Percentiles rank a stretch among this genome's conserved stretches.
Conservation (phyloP, 1,139 yeast genomes). For the Eremothecium coryli region DNA sequence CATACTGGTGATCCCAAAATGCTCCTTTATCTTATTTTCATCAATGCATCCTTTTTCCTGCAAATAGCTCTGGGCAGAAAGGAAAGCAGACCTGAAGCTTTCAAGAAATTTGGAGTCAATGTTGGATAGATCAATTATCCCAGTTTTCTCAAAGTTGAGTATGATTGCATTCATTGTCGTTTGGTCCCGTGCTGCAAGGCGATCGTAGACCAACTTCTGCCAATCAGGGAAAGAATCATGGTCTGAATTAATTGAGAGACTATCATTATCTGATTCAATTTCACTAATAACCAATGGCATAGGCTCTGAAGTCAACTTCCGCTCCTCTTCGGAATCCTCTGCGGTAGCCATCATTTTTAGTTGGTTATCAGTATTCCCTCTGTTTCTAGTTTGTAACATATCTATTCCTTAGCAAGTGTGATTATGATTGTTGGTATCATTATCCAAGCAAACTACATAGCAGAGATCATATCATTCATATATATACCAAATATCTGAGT, state of each 20-base stretch:
- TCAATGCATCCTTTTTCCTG: conserved; percentile 3
- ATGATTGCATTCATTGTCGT: conserved; percentile 4
- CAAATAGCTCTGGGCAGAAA: conserved; percentile 1
- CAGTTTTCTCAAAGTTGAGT: conserved; percentile 3
- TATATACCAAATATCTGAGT: conserved; percentile 1
- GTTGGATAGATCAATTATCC: conserved; percentile 2
- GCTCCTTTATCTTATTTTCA: conserved; percentile 1
- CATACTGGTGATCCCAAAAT: conserved; percentile 5
- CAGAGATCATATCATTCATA: neutral
- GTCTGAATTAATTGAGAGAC: conserved; percentile 1
- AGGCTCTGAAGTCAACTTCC: conserved; percentile 2
- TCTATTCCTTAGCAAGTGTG: conserved; percentile 1
- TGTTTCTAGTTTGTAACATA: conserved; percentile 3
- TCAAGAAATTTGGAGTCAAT: conserved; percentile 2
- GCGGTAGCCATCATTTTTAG: conserved; percentile 2
- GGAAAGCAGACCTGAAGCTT: conserved; percentile 1
- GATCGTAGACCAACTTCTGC: conserved; percentile 4
- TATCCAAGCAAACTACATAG: neutral
- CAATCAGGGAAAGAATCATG: conserved; percentile 4
- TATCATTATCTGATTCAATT: conserved; percentile 4
- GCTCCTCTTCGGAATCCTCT: conserved; percentile 3
- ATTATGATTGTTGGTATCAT: neutral
- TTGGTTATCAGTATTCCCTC: conserved; percentile 5
- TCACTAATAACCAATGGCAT: conserved; percentile 1
- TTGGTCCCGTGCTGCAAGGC: conserved; percentile 4